Evolutionary conservation across 2,329 filamentous ascomycete species (phyloP).

Genomic region (Colletotrichum graminicola): DNA sequence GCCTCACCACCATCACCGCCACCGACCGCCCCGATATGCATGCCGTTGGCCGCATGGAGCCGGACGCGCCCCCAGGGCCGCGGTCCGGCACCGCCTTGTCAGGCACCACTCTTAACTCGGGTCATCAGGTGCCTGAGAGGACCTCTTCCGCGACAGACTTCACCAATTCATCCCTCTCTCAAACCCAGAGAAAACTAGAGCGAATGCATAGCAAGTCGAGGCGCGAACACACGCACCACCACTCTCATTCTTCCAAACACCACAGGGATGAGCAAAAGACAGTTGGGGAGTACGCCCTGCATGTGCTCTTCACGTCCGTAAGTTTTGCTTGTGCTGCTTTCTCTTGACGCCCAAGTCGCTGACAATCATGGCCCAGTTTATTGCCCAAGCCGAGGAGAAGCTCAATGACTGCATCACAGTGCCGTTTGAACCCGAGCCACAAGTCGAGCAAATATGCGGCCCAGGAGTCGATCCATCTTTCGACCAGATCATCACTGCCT

Average conservation of each 20-base stretch:
- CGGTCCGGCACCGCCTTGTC: slow-evolving; percentile 64
- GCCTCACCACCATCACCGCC: slow-evolving; percentile 61
- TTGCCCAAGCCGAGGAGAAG: slow-evolving; percentile 96
- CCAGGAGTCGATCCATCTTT: slow-evolving; percentile 89
- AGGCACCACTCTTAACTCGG: slow-evolving; percentile 54
- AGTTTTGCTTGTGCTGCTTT: slow-evolving; percentile 48
- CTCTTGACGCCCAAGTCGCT: slow-evolving; percentile 44
- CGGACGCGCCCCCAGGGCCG: slow-evolving; percentile 54
- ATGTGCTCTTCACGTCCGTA: slow-evolving; percentile 94
- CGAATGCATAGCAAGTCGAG: slow-evolving; percentile 76
- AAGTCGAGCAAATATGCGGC: slow-evolving; percentile 91
- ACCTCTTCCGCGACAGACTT: slow-evolving; percentile 62
- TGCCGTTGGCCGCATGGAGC: slow-evolving; percentile 60
- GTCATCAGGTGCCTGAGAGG: slow-evolving; percentile 56
- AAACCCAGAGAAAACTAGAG: slow-evolving; percentile 68
- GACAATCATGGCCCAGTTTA: slow-evolving; percentile 71
- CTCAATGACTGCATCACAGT: slow-evolving; percentile 88
- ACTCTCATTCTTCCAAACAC: slow-evolving; percentile 79
- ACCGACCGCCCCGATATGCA: slow-evolving; percentile 66
- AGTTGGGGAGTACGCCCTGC: slow-evolving; percentile 96
- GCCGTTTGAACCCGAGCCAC: slow-evolving; percentile 82
- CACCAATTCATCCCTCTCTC: slow-evolving; percentile 57
- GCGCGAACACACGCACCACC: slow-evolving; percentile 79
- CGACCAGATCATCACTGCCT: slow-evolving; percentile 91
- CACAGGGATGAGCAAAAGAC: slow-evolving; percentile 84